Conservation (phyloP, 176 grass and related monocot species). For the Zoysia japonica region DNA sequence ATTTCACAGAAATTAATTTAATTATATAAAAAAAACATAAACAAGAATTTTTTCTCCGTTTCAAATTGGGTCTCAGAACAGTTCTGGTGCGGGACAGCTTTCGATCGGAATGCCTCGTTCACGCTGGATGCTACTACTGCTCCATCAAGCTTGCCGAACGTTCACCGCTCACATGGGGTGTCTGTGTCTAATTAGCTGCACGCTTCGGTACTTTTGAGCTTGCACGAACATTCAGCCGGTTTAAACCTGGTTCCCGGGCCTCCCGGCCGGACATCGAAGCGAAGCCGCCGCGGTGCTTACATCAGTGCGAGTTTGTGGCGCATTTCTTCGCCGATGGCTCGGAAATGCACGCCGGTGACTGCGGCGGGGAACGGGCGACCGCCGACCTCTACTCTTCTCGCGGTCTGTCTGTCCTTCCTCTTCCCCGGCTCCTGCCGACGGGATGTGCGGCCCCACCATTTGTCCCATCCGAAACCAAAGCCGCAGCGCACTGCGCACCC, state of each 20-base stretch:
- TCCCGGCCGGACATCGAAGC: not conserved
- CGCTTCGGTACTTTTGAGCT: constrained; percentile 15
- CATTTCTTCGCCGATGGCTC: not conserved
- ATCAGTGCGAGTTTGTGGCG: not conserved
- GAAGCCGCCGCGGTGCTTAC: not conserved
- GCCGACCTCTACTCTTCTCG: not conserved
- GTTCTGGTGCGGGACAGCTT: constrained; percentile 24
- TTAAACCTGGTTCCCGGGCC: not conserved
- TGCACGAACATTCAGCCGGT: constrained; percentile 3
- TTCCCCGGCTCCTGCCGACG: not conserved
- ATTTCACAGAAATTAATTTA: no score
- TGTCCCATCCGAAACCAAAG: constrained; percentile 1
- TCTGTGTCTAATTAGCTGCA: not conserved
- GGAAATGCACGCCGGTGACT: constrained; percentile 29
- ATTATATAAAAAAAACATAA: no score
- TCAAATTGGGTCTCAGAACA: not conserved
- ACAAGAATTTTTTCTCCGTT: no score
- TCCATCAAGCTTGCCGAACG: not conserved
- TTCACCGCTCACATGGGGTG: constrained; percentile 40
- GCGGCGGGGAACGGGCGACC: not conserved
- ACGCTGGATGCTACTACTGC: not conserved
- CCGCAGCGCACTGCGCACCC: not conserved
- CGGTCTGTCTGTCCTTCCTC: no score
- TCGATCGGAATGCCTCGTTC: not conserved
- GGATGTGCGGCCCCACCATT: not conserved